Conservation (phyloP, 2,329 filamentous ascomycete genomes). For the Xylaria sp. region DNA sequence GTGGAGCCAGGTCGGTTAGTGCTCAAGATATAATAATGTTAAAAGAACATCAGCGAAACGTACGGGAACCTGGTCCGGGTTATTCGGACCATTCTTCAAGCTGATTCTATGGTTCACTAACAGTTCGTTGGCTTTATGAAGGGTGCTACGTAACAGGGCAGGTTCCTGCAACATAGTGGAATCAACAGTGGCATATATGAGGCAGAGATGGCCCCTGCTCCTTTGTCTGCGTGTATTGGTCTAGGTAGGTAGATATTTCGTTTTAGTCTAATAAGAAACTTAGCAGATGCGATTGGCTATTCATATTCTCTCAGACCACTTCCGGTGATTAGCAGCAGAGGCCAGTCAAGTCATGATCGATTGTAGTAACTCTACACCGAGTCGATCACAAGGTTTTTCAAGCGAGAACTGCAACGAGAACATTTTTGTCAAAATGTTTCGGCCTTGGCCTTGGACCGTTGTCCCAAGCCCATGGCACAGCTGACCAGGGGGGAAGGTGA, state of each 20-base stretch:
- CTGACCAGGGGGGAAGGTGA: constrained; percentile 17
- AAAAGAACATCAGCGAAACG: constrained; percentile 22
- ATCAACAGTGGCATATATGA: constrained; percentile 1
- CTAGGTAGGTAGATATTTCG: not conserved
- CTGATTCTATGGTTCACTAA: constrained; percentile 5
- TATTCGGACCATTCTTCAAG: constrained; percentile 9
- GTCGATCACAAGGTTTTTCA: constrained; percentile 3
- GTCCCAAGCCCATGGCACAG: constrained; percentile 34
- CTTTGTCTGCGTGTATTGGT: not conserved
- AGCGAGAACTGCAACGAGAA: constrained; percentile 7
- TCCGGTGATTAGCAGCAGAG: not conserved
- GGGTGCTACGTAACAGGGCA: not conserved
- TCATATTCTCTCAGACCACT: not conserved
- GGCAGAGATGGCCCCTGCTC: not conserved
- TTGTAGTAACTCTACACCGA: constrained; percentile 11
- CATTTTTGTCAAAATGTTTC: not conserved
- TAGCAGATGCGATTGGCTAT: not conserved
- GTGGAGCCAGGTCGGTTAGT: constrained; percentile 25
- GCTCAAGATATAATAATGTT: constrained; percentile 15
- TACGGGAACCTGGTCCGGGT: constrained; percentile 9
- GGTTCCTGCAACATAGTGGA: not conserved
- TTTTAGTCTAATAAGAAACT: not conserved
- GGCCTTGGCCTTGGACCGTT: constrained; percentile 7
- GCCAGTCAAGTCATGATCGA: constrained; percentile 1
- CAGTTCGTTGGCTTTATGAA: not conserved